Evolutionary conservation across 768 basidiomycete species (phyloP).

Genomic region (Trametes sanguinea): DNA sequence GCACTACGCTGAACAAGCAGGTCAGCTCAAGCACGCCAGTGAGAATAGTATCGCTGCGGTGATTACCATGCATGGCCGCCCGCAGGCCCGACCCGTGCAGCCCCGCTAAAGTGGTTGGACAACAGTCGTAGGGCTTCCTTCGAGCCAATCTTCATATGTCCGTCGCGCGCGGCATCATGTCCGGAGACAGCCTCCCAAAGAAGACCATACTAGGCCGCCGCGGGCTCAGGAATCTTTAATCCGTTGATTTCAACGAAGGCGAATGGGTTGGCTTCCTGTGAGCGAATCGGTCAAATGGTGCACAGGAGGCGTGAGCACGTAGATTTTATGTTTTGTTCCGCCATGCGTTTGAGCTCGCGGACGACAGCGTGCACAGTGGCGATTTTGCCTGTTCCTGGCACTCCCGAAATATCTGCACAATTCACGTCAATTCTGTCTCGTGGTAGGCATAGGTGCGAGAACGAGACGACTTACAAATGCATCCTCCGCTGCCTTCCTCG

Average conservation of each 20-base stretch:
- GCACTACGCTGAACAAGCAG: constrained; percentile 67
- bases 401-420: constrained; percentile 86
- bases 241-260: constrained; percentile 98
- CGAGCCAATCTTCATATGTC: constrained; percentile 64
- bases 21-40: no score
- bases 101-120: constrained; percentile 73
- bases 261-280: constrained; percentile 94
- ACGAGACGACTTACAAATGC: constrained; percentile 70
- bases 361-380: constrained; percentile 96
- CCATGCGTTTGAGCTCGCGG: constrained; percentile 87
- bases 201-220: constrained; percentile 87
- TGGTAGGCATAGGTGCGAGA: no score
- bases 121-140: constrained; percentile 85
- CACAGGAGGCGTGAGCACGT: no score
- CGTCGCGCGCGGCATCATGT: constrained; percentile 61
- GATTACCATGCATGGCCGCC: constrained; percentile 92
- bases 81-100: constrained; percentile 61
- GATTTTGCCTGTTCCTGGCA: constrained; percentile 99
- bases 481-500: constrained; percentile 93
- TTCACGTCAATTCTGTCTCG: background rate
- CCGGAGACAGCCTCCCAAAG: constrained; percentile 95
- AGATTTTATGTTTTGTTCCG: constrained; percentile 79
- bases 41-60: no score
- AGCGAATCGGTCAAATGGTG: no score
- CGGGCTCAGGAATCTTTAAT: constrained; percentile 87